Evolutionary conservation across 1,284 basidiomycete species (phyloP).

Genomic region (Thelephora terrestris): DNA sequence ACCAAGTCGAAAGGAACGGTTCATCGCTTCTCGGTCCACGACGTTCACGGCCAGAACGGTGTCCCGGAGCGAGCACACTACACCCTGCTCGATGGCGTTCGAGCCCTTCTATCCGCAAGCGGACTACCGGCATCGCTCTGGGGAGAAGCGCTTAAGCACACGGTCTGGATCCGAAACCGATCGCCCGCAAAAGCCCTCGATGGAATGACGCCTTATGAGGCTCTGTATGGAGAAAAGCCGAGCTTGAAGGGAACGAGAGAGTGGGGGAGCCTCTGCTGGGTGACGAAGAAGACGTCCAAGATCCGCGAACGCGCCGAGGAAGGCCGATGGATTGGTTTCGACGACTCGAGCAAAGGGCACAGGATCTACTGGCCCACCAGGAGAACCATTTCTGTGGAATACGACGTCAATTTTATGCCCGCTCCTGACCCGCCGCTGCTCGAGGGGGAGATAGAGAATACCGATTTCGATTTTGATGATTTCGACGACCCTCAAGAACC

Average conservation of each 20-base stretch:
- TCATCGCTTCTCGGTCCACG: constrained; percentile 23
- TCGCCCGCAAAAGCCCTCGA: constrained; percentile 7
- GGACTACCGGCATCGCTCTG: constrained; percentile 6
- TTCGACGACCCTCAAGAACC: neutral
- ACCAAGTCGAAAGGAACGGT: constrained; percentile 19
- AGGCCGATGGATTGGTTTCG: constrained; percentile 23
- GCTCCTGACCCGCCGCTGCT: constrained; percentile 2
- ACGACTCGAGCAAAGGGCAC: constrained; percentile 20
- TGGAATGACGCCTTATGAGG: constrained; percentile 7
- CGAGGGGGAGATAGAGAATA: constrained; percentile 6
- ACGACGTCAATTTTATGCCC: constrained; percentile 18
- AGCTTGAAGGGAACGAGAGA: neutral
- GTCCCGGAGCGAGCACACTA: constrained; percentile 23
- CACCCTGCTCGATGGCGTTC: constrained; percentile 12
- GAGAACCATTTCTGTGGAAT: constrained; percentile 20
- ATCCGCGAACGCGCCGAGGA: constrained; percentile 17
- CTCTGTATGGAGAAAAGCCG: constrained; percentile 5
- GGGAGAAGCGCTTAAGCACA: constrained; percentile 5
- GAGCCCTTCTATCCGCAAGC: neutral
- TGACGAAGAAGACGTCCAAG: constrained; percentile 15
- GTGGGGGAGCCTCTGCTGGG: neutral
- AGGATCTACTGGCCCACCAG: constrained; percentile 26
- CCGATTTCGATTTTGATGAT: too few relatives aligned
- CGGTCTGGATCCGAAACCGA: constrained; percentile 7
- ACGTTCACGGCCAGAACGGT: constrained; percentile 27